Conservation (phyloP, 2,329 filamentous ascomycete species). For the Talaromyces piceae region DNA sequence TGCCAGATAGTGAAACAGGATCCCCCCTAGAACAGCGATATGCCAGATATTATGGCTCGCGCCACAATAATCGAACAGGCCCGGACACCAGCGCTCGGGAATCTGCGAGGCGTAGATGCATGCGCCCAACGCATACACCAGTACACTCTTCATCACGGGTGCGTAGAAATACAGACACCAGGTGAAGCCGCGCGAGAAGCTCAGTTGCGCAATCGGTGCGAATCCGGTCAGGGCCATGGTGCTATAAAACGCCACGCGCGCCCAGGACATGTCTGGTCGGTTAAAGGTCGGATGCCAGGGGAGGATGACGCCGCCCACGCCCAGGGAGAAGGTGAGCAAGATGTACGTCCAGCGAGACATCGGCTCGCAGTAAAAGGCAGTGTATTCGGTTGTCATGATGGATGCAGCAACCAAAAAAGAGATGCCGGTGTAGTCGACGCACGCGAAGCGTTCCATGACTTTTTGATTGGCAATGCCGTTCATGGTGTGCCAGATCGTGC, state of each 20-base stretch:
- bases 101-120: constrained; percentile 84
- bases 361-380: constrained; percentile 96
- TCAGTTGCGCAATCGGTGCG: constrained; percentile 78
- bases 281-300: constrained; percentile 98
- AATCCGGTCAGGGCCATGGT: constrained; percentile 82
- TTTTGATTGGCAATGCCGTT: constrained; percentile 87
- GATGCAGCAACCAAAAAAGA: constrained; percentile 85
- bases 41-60: constrained; percentile 98
- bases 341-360: constrained; percentile 82
- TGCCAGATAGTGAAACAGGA: constrained; percentile 91
- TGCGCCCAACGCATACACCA: constrained; percentile 80
- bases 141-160: constrained; percentile 73
- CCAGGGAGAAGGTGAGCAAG: constrained; percentile 68
- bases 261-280: constrained; percentile 83
- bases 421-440: constrained; percentile 97
- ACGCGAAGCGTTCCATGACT: constrained; percentile 89
- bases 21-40: constrained; percentile 84
- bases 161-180: constrained; percentile 89
- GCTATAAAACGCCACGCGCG: constrained; percentile 84
- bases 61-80: constrained; percentile 89
- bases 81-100: constrained; percentile 86
- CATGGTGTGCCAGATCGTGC: constrained; percentile 97
- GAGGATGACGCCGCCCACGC: constrained; percentile 78
- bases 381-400: constrained; percentile 98
- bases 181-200: constrained; percentile 64